phyloP scores from a whole-genome alignment of 108 stramenopile species.

The Hondaea fermentalgiana region DNA sequence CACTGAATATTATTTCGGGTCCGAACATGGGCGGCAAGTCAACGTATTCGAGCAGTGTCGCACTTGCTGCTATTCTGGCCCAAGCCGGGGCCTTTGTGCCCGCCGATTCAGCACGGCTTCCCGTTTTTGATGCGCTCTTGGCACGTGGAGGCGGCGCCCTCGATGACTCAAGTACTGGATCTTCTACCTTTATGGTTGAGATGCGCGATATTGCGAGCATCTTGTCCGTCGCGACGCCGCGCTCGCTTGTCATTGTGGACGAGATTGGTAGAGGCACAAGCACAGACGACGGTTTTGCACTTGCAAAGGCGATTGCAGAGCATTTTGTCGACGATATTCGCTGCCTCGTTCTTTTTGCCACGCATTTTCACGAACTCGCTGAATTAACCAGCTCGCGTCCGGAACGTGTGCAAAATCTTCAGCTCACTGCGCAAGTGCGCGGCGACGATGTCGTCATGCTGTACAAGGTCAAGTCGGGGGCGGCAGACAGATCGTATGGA shows the following conservation, averaged over 20 bases:
- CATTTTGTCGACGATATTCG: slow-evolving; percentile 17
- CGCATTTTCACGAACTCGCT: slow-evolving; percentile 52
- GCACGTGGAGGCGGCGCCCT: slow-evolving; percentile 19
- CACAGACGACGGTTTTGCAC: slow-evolving; percentile 45
- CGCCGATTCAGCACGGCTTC: slow-evolving; percentile 21
- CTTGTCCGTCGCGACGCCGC: slow-evolving; percentile 14
- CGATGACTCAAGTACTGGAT: slow-evolving; percentile 34
- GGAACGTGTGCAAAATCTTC: slow-evolving; percentile 31
- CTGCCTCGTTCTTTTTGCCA: slow-evolving; percentile 37
- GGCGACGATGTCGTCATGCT: slow-evolving; percentile 24
- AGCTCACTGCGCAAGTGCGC: slow-evolving; percentile 31
- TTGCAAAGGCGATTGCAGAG: slow-evolving; percentile 47
- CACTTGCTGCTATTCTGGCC: slow-evolving; percentile 41
- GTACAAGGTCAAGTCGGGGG: slow-evolving; percentile 69
- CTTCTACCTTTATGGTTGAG: slow-evolving; percentile 49
- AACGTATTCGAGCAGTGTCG: slow-evolving; percentile 41
- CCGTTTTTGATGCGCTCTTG: slow-evolving; percentile 36
- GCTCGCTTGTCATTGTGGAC: slow-evolving; percentile 42
- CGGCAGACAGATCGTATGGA: slow-evolving; percentile 82
- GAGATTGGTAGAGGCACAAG: slow-evolving; percentile 47
- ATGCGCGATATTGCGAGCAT: slow-evolving; percentile 39
- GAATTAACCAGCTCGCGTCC: background rate
- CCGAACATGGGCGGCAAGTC: slow-evolving; percentile 51
- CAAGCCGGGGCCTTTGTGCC: slow-evolving; percentile 46
- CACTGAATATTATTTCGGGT: slow-evolving; percentile 34